Evolutionary conservation across 2,329 filamentous ascomycete species (phyloP), one percentile per base, ranked within the genome.

Genomic region (Trichophyton simii): DNA sequence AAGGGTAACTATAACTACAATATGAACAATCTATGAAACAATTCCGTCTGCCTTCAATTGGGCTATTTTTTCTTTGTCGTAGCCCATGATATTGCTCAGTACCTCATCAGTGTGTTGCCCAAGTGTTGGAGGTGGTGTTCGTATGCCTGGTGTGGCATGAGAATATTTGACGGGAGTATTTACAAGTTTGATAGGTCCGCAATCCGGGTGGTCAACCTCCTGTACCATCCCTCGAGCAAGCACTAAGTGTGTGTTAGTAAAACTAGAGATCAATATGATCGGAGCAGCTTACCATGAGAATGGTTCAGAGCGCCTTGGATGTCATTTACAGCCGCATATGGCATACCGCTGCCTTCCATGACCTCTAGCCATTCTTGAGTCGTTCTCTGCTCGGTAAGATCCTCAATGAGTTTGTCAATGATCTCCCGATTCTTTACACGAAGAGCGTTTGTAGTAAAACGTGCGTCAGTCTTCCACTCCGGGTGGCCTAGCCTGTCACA

Each of bases 121-220:
- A 38, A 99, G 76, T 6, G 87, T 88, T 0, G 94, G 94, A 18
- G 94, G 94, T 28, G 88, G 83, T 2, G 80, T 87, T 38, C 92
- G 81, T 44, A 95, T 84, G 2, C 84, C 82, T 0, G 91, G 90
- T 66, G 82, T 85, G 28, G 87, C 88, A 66, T 91, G 85, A 3
- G 91, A 96, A 73, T 91, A 95, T 73, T 99, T 99, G 63, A 99
- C 86, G 0, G 94, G 94, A 0, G 91, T 95, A 69, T 95, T 96
- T 60, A 99, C 87, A 70, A 99, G 78, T 75, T 91, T 91, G 65
- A 99, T 87, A 0, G 86, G 82, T 0, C 94, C 94, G 72, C 92
- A 97, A 6, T 80, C 79, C 3, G 83, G 83, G 71, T 99, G 94
- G 0, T 96, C 83, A 52, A 96, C 79, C 70, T 96, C 87, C 13